Evolutionary conservation across 441 rosid genomes (phyloP), one percentile per base, ranked within the genome.

Genomic region (Gossypium schwendimanii): DNA sequence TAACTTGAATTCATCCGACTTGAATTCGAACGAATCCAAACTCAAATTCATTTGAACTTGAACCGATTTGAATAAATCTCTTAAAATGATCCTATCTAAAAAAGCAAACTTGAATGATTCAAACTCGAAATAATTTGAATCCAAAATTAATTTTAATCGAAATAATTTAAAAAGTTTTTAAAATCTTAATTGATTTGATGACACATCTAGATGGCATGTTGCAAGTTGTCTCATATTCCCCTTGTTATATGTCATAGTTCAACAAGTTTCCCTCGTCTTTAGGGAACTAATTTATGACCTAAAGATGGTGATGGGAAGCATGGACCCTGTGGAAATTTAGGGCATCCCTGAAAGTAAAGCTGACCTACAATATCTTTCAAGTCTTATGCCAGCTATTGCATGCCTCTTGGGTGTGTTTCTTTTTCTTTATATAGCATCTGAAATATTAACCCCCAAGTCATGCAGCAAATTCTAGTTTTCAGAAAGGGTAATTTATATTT

Each of bases 201-300:
- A 33, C 39, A 33, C 39, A 1, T 6, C 8, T 33, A 33, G 39
- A 33, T 33, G 39, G 39, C 39, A 33, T 6, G 39, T 33, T 33
- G 8, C 39, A 33, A 33, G 39, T 6, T 33, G 39, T 33, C 39
- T 33, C 39, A 33, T 6, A 6, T 33, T 33, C 39, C 39, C 39
- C 39, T 33, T 33, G 8, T 33, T 33, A 33, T 6, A 33, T 33
- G 39, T 8, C 39, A 33, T 33, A 44, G 18, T 21, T 64, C 54
- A 21, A 31, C 69, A 64, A 64, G 71, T 66, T 75, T 80, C 78
- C 84, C 83, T 71, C n/a, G 39, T 14, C 62, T 15, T 6, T 3
- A 14, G 78, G 86, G 77, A 66, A 84, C 49, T 61, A 39, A 74
- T 24, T 75, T 58, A 70, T 53, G 53, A 77, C 7, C 59, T 45